A percentile compares a stretch with the other conserved stretches of the same genome.
Evolutionary conservation across 2,329 filamentous ascomycete species (phyloP).

Genomic region (Beauveria scarabaeidicola): DNA sequence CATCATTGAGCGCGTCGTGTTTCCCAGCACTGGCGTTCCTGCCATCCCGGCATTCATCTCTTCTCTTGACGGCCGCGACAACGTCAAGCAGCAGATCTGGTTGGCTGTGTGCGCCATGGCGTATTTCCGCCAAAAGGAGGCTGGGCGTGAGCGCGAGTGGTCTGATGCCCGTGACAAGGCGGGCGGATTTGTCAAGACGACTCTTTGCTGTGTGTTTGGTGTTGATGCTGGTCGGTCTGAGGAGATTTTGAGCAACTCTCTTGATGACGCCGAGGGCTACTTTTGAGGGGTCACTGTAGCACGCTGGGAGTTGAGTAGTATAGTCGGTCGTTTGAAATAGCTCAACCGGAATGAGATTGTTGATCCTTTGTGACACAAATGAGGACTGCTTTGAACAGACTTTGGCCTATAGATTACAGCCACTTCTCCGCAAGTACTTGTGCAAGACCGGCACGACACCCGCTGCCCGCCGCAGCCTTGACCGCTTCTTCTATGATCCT

Average conservation of each 20-base stretch:
- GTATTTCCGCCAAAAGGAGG: neutral
- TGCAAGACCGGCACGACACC: no score
- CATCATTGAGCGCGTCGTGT: neutral
- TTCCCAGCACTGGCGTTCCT: neutral
- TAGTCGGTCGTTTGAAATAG: no score
- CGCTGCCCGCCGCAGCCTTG: no score
- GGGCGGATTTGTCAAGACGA: neutral
- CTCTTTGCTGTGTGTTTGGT: neutral
- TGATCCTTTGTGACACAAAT: no score
- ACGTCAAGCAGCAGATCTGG: neutral
- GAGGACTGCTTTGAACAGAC: no score
- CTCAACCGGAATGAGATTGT: no score
- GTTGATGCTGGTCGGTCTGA: neutral
- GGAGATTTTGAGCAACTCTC: neutral
- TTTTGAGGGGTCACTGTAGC: no score
- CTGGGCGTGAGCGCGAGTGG: neutral
- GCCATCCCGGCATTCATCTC: neutral
- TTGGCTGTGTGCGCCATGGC: neutral
- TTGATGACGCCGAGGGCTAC: neutral
- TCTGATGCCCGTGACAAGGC: neutral
- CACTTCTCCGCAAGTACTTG: no score
- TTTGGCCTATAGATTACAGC: no score
- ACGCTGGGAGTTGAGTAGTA: no score
- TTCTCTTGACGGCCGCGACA: neutral
- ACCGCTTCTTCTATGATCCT: no score